Evolutionary conservation across 352 stramenopile genomes (phyloP), one percentile per base, ranked within the genome.

Genomic region (Phytopythium boreale): DNA sequence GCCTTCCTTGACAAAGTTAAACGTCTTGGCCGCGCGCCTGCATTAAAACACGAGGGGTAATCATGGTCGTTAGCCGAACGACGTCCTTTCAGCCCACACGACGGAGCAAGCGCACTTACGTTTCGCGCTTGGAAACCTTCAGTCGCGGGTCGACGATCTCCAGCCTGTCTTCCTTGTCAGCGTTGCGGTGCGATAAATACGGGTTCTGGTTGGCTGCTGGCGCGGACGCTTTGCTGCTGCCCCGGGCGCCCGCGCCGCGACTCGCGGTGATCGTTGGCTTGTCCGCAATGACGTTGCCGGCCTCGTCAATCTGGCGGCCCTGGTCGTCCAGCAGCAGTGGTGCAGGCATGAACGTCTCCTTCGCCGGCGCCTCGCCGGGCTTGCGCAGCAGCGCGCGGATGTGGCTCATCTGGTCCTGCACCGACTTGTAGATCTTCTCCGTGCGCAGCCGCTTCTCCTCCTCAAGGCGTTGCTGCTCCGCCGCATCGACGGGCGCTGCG

Each of bases 391-490:
- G 64, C 50, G 71, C 73, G 62, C 89, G 80, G 46, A 95, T 86
- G 62, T 92, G 79, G 50, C 73, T 84, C 79, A 95, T 92, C 56
- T 95, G 84, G 61, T 86, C 78, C 69, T 92, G 84, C 39, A 92
- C 86, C n/a, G 84, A 93, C 80, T 90, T 88, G 62, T 80, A 79
- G 65, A 95, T 90, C 63, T 90, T 81, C 20, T 93, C 80, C 24
- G 80, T 89, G n/a, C 84, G 75, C 17, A 68, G 67, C 8, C 69
- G 67, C 63, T 90, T 88, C 69, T 92, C 84, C 43, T 86, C 62
- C 12, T 82, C 72, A 12, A 84, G 56, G 5, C 74, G 71, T 19
- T 60, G 61, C 31, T 79, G 68, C 53, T 89, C 77, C 5, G 76
- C 67, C 12, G 66, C 27, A 29, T 83, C 75, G 0, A 59, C 29